Conservation (phyloP, 148 eudicot genomes). For the Arbutus unedo region DNA sequence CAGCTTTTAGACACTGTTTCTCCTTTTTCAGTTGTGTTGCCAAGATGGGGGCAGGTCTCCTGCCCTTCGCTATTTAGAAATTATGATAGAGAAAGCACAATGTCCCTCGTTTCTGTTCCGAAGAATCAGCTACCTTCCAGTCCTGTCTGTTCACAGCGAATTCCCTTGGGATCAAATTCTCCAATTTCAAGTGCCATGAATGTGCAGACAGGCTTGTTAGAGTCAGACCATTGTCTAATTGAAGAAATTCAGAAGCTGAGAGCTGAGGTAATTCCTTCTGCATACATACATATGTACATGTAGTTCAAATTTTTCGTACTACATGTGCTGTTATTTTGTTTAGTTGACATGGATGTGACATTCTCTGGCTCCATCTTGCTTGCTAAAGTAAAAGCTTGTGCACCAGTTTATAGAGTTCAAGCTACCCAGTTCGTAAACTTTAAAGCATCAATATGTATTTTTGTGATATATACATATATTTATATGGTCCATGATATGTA, state of each 20-base stretch:
- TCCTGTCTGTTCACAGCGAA: conserved; percentile 16
- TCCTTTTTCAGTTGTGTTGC: conserved; percentile 8
- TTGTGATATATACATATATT: no score
- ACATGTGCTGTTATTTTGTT: neutral
- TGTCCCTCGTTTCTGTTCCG: neutral
- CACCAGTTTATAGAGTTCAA: neutral
- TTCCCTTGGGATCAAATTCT: conserved; percentile 13
- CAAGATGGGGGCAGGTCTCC: conserved; percentile 40
- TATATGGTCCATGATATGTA: no score
- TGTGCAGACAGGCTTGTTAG: conserved; percentile 16
- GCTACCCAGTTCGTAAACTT: neutral
- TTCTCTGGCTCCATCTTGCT: neutral
- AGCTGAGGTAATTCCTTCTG: conserved; percentile 26
- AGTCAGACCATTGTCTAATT: conserved; percentile 16
- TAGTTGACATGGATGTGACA: neutral
- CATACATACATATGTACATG: neutral
- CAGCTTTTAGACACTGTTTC: conserved; percentile 9
- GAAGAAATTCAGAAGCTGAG: conserved; percentile 31
- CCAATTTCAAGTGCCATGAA: conserved; percentile 9
- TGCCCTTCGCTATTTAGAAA: conserved; percentile 24
- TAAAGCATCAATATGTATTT: no score
- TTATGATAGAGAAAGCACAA: neutral
- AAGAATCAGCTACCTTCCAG: conserved; percentile 9
- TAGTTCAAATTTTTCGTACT: neutral
- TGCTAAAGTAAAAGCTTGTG: neutral